Evolutionary conservation across 345 rosid species (phyloP), one percentile per base, ranked within the genome.

Genomic region (Luvunga scandens): DNA sequence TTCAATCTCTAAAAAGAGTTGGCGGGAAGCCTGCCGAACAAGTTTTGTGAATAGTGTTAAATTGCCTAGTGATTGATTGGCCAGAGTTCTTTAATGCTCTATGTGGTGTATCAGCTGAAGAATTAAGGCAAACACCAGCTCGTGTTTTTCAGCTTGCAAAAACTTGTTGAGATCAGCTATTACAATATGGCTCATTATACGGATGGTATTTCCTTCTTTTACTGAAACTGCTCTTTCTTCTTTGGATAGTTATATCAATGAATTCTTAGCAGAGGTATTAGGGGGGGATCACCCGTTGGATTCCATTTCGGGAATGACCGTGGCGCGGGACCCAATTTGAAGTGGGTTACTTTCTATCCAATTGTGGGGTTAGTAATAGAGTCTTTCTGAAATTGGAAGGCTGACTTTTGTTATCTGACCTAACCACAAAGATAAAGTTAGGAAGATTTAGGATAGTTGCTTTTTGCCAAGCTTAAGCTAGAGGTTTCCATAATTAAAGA

Each of bases 101-200:
- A 5, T 92, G 99, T 81, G 95, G 95, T 72, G 98, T 96, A 45
- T 96, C 99, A 33, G 98, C 97, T 66, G 99, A 96, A 86, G 99
- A 96, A 78, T 83, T 96, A 72, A 96, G 87, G 86, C 99, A 96
- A 89, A 89, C 87, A 76, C 99, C 99, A 83, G 97, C 99, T 75
- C 97, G 99, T 68, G 98, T 96, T 80, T n/a, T 96, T 92, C 90
- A 94, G 99, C 86, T 83, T 96, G 89, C 99, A 96, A 85, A 96
- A 96, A 83, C 97, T 96, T 79, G 97, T 96, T 67, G 99, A 96
- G 91, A 96, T 94, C 85, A 96, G 99, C 86, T 96, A 96, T 83
- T 96, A 96, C 91, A 96, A 96, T 78, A 94, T 91, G 90, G 90
- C 97, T 81, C 99, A 98, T n/a, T 81, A 96, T 96, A 67, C 93